Evolutionary conservation across 805 yeast species (phyloP).

Genomic region (Yarrowia bubula): DNA sequence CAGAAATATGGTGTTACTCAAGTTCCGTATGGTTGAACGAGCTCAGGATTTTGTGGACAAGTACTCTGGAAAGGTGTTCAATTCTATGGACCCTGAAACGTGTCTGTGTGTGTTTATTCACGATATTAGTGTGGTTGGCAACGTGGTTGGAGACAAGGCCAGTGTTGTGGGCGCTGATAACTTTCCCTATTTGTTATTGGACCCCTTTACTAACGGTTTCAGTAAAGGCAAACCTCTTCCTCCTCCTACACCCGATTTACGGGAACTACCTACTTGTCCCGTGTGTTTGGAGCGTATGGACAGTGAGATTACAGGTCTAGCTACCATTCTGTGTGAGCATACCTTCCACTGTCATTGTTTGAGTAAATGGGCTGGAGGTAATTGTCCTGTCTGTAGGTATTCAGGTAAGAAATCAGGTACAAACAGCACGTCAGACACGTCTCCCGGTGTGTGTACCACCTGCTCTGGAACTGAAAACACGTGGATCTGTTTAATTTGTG

Average conservation of each 20-base stretch:
- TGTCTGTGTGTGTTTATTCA: slow-evolving; percentile 70
- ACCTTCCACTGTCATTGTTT: slow-evolving; percentile 88
- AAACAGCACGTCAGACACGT: too few relatives aligned
- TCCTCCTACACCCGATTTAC: slow-evolving; percentile 36
- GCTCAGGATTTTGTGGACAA: slow-evolving; percentile 65
- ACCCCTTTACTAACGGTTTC: slow-evolving; percentile 51
- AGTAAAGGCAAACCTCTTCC: slow-evolving; percentile 30
- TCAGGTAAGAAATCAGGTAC: background rate
- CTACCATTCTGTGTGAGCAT: slow-evolving; percentile 90
- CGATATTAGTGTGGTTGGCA: slow-evolving; percentile 3
- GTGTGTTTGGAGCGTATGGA: slow-evolving; percentile 91
- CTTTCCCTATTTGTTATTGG: slow-evolving; percentile 67
- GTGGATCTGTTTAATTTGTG: slow-evolving; percentile 90
- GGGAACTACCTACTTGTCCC: slow-evolving; percentile 87
- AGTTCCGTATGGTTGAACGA: slow-evolving; percentile 55
- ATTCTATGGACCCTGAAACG: slow-evolving; percentile 83
- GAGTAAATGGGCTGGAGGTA: slow-evolving; percentile 83
- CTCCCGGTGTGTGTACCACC: slow-evolving; percentile 44
- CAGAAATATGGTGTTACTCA: slow-evolving; percentile 73
- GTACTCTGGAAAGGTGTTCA: slow-evolving; percentile 73
- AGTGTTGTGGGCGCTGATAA: slow-evolving; percentile 34
- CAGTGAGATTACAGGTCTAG: slow-evolving; percentile 69
- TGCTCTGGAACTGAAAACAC: slow-evolving; percentile 63
- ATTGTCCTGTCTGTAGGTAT: slow-evolving; percentile 88
- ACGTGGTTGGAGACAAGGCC: background rate